Percentiles rank a stretch among this genome's conserved stretches.
phyloP scores from a whole-genome alignment of 2,329 filamentous ascomycete genomes.

The Blumeriella jaapii region DNA sequence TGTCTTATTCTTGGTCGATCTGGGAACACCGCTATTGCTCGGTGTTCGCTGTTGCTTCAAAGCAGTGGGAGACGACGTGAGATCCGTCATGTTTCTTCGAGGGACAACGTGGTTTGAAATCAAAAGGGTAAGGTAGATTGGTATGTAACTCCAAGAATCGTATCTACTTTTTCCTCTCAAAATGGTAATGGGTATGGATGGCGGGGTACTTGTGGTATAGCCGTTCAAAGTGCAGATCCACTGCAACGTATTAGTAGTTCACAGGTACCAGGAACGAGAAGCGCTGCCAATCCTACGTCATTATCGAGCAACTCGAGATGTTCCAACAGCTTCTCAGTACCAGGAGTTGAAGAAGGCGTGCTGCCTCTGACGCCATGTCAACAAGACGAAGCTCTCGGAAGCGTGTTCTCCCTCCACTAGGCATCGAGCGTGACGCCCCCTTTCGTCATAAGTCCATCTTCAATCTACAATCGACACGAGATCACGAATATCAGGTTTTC shows the following conservation, averaged over 20 bases:
- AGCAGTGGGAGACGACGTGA: constrained; percentile 9
- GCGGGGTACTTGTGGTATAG: constrained; percentile 1
- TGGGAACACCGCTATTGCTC: constrained; percentile 8
- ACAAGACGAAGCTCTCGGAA: constrained; percentile 1
- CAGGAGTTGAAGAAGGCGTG: background rate
- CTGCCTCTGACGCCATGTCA: background rate
- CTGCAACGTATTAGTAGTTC: too few species aligned
- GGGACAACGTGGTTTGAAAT: too few species aligned
- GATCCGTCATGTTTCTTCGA: constrained; percentile 15
- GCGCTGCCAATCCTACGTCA: too few species aligned
- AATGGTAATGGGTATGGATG: too few species aligned
- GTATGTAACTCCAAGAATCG: too few species aligned
- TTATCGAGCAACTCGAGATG: background rate
- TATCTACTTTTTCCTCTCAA: too few species aligned
- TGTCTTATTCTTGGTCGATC: constrained; percentile 2
- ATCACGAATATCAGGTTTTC: background rate
- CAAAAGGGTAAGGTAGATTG: too few species aligned
- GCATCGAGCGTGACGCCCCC: background rate
- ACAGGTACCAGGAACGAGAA: too few species aligned
- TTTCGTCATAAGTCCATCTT: constrained; percentile 1
- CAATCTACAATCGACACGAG: too few species aligned
- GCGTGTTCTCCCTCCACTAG: background rate
- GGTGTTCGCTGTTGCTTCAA: constrained; percentile 7
- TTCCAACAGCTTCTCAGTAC: background rate
- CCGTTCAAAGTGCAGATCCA: too few species aligned